Evolutionary conservation across 495 filamentous ascomycete genomes (phyloP).

Genomic region (Tuber brumale): DNA sequence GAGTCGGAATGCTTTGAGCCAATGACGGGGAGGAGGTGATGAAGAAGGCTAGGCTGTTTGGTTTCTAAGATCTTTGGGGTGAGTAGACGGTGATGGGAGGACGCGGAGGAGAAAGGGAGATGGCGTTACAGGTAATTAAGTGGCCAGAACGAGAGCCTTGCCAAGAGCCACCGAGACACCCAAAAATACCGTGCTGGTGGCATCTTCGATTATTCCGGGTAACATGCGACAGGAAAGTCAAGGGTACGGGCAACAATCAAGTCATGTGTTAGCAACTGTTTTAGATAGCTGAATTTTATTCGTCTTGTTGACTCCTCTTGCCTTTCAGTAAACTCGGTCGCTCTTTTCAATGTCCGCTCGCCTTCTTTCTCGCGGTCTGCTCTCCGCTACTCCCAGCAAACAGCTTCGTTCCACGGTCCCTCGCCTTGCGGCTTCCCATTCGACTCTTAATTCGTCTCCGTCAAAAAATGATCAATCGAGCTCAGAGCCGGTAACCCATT

Average conservation of each 20-base stretch:
- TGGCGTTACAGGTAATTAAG: background rate
- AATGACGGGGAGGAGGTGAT: background rate
- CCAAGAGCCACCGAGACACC: background rate
- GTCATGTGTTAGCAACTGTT: background rate
- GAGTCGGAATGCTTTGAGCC: background rate
- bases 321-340: constrained; percentile 8
- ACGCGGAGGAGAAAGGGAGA: constrained; percentile 3
- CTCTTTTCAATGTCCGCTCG: constrained; percentile 36
- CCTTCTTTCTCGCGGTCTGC: constrained; percentile 18
- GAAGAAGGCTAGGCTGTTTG: background rate
- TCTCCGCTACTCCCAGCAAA: constrained; percentile 10
- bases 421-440: constrained; percentile 25
- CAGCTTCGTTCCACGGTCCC: constrained; percentile 23
- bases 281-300: background rate
- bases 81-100: background rate
- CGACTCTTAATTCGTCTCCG: constrained; percentile 4
- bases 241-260: background rate
- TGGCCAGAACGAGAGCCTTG: background rate
- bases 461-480: background rate
- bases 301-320: background rate
- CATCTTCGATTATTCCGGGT: background rate
- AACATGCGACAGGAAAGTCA: background rate
- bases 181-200: background rate
- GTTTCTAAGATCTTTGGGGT: background rate
- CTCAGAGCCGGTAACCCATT: constrained; percentile 69